Base-by-base conservation (phyloP, 257 asterid species). In the Ehretia macrophylla region DNA sequence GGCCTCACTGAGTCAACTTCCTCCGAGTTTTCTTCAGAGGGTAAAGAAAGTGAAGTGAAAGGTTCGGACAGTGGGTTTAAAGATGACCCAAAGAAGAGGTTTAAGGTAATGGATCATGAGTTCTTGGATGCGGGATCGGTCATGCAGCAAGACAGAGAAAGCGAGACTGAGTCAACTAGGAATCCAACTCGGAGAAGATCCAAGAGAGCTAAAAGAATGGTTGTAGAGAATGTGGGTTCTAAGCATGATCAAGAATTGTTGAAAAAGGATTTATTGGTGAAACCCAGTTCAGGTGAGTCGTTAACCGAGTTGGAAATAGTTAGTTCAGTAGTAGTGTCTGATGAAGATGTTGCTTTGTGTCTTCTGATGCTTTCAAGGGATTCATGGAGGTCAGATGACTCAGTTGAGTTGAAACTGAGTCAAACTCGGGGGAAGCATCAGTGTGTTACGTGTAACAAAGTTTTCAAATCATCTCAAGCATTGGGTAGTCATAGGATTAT, bases 311-410 rank as follows among this genome's bases (percentile, higher is more conserved):
- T 68, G 32, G 76, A 56, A 51, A 67, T 55, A 63, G 59, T 46
- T 66, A 74, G 75, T 58, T 68, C 73, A 14, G 68, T 65, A 6
- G 67, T 75, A 10, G 71, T 72, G 0, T 49, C 69, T 4, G 86
- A 77, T 14, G 80, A 82, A 35, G 88, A 82, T 19, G 83, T 80
- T 20, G 95, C 95, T 35, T 12, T 71, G 79, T 81, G 83, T 35
- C 58, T 86, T 67, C 55, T 86, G 58, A 84, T 79, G 95, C 85
- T 86, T 14, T 86, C 95, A 11, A 80, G 71, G 54, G 90, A 78
- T 71, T 79, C 64, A 20, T 73, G 87, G 85, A 54, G 47, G 47
- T 17, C 63, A 1, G 48, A 21, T 20, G 32, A 65, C 51, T 69
- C 75, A 0, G 65, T 19, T 9, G 68, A 56, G 56, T 23, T 56